Evolutionary conservation across 192 early-diverging fungal genomes (phyloP).

Genomic region (Coemansia sp.): DNA sequence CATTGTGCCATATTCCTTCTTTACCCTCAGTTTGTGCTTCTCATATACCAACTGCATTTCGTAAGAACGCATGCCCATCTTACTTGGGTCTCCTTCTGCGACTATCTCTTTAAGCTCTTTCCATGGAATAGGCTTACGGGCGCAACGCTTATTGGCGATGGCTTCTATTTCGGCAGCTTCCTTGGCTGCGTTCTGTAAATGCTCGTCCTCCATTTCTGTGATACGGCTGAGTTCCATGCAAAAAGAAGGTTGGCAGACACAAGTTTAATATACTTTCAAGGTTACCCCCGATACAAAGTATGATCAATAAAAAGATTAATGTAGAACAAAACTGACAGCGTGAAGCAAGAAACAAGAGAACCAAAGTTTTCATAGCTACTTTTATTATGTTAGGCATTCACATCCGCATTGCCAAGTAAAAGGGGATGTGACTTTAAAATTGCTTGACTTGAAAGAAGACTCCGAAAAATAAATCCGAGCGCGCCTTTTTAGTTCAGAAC

Average conservation of each 20-base stretch:
- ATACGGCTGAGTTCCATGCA: neutral
- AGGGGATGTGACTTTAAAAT: neutral
- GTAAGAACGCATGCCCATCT: constrained; percentile 27
- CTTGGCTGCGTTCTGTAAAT: neutral
- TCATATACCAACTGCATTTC: constrained; percentile 32
- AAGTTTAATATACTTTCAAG: neutral
- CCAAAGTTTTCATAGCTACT: neutral
- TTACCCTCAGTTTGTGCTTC: neutral
- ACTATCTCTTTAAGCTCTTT: constrained; percentile 22
- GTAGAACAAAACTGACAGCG: neutral
- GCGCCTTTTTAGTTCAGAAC: neutral
- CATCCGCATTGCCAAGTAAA: neutral
- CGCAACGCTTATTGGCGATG: constrained; percentile 13
- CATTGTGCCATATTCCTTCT: constrained; percentile 29
- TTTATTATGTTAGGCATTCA: neutral
- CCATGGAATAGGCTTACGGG: constrained; percentile 24
- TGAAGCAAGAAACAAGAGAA: neutral
- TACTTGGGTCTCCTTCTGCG: constrained; percentile 19
- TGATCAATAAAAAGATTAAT: neutral
- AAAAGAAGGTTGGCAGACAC: neutral
- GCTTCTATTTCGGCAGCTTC: neutral
- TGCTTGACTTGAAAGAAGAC: neutral
- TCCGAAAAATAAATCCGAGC: neutral
- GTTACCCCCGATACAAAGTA: neutral
- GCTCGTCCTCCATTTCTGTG: neutral